A percentile compares a stretch with the other conserved stretches of the same genome.
These are phyloP conservation scores for Lasiosphaeria hispida DNA, from an alignment of 495 filamentous ascomycete species.

Conservation along the genomic window DNA sequence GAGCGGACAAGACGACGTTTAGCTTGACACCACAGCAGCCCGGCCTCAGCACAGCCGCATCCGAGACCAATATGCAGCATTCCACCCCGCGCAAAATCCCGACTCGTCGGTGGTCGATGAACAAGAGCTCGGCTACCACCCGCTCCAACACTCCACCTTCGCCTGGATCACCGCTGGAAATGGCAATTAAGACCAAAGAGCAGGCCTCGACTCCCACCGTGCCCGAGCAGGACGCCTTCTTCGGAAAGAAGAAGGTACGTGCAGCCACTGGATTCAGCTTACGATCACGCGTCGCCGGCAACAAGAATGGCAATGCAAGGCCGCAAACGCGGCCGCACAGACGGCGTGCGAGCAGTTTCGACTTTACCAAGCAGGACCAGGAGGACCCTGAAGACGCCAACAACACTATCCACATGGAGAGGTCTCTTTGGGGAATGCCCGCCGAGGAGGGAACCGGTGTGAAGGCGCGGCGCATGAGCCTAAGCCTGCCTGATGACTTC, in stretches of 20 bases:
- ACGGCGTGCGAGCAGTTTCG: conserved; percentile 40
- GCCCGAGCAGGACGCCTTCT: conserved; percentile 39
- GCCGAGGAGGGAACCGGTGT: conserved; percentile 62
- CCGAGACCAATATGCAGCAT: conserved; percentile 21
- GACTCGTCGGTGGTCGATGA: conserved; percentile 46
- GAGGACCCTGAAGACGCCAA: conserved; percentile 11
- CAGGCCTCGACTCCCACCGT: conserved; percentile 35
- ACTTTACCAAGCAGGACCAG: conserved; percentile 26
- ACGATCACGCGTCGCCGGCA: conserved; percentile 35
- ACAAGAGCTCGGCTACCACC: conserved; percentile 46
- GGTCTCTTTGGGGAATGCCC: conserved; percentile 50
- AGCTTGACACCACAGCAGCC: too few species aligned
- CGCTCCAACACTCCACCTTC: conserved; percentile 54
- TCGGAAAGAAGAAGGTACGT: conserved; percentile 42
- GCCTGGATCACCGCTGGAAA: conserved; percentile 43
- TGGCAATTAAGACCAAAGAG: conserved; percentile 28
- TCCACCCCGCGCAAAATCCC: conserved; percentile 26
- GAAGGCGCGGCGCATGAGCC: conserved; percentile 61
- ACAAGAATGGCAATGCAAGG: conserved; percentile 11
- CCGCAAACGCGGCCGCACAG: conserved; percentile 16
- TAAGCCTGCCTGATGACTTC: conserved; percentile 63
- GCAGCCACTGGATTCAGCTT: conserved; percentile 49
- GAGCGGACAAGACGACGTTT: too few species aligned
- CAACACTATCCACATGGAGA: conserved; percentile 26
- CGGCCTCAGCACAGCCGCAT: conserved; percentile 3